A percentile compares a stretch with the other conserved stretches of the same genome.
Conservation (phyloP, 2,329 filamentous ascomycete species). For the Verticillium zaregamsianum region DNA sequence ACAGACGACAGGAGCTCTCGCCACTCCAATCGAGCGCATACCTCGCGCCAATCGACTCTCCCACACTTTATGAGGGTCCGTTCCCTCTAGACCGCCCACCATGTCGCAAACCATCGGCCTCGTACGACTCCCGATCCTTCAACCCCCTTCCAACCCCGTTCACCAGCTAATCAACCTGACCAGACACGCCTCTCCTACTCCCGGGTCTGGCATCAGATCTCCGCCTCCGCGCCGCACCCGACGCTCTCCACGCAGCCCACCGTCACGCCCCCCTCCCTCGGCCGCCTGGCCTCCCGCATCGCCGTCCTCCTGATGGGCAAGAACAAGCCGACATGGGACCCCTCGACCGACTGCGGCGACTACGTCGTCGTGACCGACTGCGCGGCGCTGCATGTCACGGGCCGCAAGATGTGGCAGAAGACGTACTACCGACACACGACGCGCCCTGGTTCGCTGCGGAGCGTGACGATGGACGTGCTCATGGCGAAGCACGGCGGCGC, state of each 20-base stretch:
- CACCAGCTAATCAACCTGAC: neutral
- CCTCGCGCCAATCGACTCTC: neutral
- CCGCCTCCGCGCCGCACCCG: slow-evolving; percentile 62
- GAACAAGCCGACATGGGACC: slow-evolving; percentile 97
- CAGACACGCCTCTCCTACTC: slow-evolving; percentile 96
- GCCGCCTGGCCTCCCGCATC: slow-evolving; percentile 83
- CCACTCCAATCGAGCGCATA: neutral
- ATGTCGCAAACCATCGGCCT: slow-evolving; percentile 81
- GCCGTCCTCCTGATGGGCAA: slow-evolving; percentile 93
- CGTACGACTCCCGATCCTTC: slow-evolving; percentile 42
- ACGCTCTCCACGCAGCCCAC: slow-evolving; percentile 53
- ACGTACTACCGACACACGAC: slow-evolving; percentile 95
- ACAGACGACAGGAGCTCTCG: neutral
- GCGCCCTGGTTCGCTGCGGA: slow-evolving; percentile 77
- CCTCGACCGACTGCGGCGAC: slow-evolving; percentile 97
- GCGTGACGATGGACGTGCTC: slow-evolving; percentile 91
- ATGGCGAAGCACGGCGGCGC: slow-evolving; percentile 92
- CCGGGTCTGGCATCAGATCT: slow-evolving; percentile 87
- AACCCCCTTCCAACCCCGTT: neutral
- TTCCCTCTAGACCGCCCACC: slow-evolving; percentile 18
- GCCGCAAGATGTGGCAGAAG: slow-evolving; percentile 91
- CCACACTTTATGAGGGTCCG: slow-evolving; percentile 10
- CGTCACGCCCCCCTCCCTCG: slow-evolving; percentile 72
- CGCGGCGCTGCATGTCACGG: slow-evolving; percentile 79
- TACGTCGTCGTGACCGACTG: slow-evolving; percentile 95